Evolutionary conservation across 345 rosid genomes (phyloP).

Genomic region (Eucalyptus paniculata): DNA sequence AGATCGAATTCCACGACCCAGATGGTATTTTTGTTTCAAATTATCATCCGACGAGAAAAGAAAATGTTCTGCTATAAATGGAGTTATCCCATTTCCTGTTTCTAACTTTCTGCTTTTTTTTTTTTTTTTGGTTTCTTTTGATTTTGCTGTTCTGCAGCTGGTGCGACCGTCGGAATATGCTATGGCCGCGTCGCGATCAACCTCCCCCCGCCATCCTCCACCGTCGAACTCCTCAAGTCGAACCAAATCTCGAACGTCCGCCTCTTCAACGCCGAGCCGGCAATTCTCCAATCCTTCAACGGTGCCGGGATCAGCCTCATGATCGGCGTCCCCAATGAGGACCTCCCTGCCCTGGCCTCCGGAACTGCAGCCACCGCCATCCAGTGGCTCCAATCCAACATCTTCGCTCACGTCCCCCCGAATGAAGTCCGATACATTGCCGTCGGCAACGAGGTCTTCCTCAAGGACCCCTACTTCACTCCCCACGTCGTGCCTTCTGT

Average conservation of each 20-base stretch:
- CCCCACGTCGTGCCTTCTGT: slow-evolving; percentile 17
- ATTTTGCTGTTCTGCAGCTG: neutral
- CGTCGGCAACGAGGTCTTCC: slow-evolving; percentile 25
- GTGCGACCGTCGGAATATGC: slow-evolving; percentile 21
- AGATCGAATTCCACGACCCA: neutral
- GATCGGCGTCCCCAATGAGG: slow-evolving; percentile 22
- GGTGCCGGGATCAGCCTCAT: slow-evolving; percentile 19
- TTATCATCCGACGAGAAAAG: neutral
- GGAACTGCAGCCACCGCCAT: neutral
- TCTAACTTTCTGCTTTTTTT: neutral
- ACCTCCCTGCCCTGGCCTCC: slow-evolving; percentile 16
- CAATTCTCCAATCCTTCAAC: slow-evolving; percentile 7
- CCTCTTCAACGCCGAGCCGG: slow-evolving; percentile 15
- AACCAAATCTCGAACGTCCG: slow-evolving; percentile 14
- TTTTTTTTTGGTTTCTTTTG: neutral
- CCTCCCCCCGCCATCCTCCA: slow-evolving; percentile 6
- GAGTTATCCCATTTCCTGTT: neutral
- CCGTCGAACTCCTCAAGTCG: slow-evolving; percentile 4
- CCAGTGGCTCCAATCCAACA: slow-evolving; percentile 17
- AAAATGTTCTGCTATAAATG: neutral
- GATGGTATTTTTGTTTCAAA: neutral
- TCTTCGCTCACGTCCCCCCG: slow-evolving; percentile 10
- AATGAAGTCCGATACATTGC: slow-evolving; percentile 11
- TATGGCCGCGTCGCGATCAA: slow-evolving; percentile 20
- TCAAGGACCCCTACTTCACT: slow-evolving; percentile 11